phyloP scores from a whole-genome alignment of 345 rosid species.

The Capsella bursapastoris region DNA sequence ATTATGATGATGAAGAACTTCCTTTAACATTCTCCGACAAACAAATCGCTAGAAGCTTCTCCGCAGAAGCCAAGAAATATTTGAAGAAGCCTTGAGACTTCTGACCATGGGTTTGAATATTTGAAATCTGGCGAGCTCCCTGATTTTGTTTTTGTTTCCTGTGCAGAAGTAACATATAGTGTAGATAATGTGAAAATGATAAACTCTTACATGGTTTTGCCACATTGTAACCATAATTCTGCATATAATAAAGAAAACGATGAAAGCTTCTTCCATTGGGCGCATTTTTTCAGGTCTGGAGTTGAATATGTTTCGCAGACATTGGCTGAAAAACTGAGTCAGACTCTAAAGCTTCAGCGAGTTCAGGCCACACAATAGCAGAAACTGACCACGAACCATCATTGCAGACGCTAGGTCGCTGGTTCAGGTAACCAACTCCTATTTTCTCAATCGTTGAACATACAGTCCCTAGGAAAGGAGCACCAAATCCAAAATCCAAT shows the following conservation, averaged over 20 bases:
- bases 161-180: conserved; percentile 39
- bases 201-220: conserved; percentile 14
- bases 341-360: conserved; percentile 68
- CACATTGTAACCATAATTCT: conserved; percentile 35
- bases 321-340: conserved; percentile 79
- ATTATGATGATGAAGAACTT: conserved; percentile 79
- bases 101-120: conserved; percentile 18
- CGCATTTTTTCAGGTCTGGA: conserved; percentile 31
- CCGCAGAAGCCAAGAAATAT: conserved; percentile 61
- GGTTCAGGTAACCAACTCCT: conserved; percentile 81
- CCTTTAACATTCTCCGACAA: conserved; percentile 79
- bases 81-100: conserved; percentile 43
- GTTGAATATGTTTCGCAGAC: conserved; percentile 57
- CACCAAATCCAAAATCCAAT: conserved; percentile 78
- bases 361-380: conserved; percentile 77
- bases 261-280: conserved; percentile 3
- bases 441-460: conserved; percentile 63
- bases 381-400: conserved; percentile 87
- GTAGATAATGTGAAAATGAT: conserved; percentile 29
- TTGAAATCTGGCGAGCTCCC: conserved; percentile 9
- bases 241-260: conserved; percentile 24
- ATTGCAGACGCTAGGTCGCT: conserved; percentile 66
- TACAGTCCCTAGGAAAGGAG: conserved; percentile 67
- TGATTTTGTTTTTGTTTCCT: conserved; percentile 30
- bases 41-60: conserved; percentile 55